Conservation (phyloP, 768 basidiomycete species). For the Tricholoma terreum region DNA sequence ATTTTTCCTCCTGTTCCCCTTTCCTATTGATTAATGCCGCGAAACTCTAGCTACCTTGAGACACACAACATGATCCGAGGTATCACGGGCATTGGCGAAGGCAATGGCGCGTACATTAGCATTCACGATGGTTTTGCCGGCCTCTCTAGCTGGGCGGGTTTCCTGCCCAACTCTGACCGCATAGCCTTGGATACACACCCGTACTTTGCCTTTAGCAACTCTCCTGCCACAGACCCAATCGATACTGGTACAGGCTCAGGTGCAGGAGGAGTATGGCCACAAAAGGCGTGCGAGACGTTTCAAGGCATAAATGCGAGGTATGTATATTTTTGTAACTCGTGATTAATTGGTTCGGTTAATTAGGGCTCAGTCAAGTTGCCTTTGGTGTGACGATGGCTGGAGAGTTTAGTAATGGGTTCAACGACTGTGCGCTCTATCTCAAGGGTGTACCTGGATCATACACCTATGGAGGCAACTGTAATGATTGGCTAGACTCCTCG, state of each 20-base stretch:
- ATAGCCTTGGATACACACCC: conserved; percentile 39
- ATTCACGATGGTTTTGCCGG: conserved; percentile 49
- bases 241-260: conserved; percentile 26
- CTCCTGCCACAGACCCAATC: conserved; percentile 29
- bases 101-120: conserved; percentile 57
- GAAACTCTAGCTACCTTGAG: conserved; percentile 47
- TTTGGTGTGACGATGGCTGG: conserved; percentile 73
- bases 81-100: conserved; percentile 72
- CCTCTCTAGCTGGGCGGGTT: conserved; percentile 30
- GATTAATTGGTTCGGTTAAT: conserved; percentile 1
- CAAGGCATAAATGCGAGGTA: conserved; percentile 21
- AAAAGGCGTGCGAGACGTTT: conserved; percentile 54
- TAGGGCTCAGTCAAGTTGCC: conserved; percentile 17
- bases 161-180: conserved; percentile 37
- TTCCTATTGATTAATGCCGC: conserved; percentile 20
- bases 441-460: conserved; percentile 13
- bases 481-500: conserved; percentile 45
- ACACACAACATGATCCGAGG: conserved; percentile 62
- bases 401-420: conserved; percentile 68
- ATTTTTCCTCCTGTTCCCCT: conserved; percentile 29
- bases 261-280: conserved; percentile 41
- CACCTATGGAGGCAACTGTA: conserved; percentile 31
- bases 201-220: conserved; percentile 46
- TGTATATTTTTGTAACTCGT: neutral
- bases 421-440: conserved; percentile 46